Evolutionary conservation across 2,329 filamentous ascomycete species (phyloP), one percentile per base, ranked within the genome.

Genomic region (Canariomyces notabilis): DNA sequence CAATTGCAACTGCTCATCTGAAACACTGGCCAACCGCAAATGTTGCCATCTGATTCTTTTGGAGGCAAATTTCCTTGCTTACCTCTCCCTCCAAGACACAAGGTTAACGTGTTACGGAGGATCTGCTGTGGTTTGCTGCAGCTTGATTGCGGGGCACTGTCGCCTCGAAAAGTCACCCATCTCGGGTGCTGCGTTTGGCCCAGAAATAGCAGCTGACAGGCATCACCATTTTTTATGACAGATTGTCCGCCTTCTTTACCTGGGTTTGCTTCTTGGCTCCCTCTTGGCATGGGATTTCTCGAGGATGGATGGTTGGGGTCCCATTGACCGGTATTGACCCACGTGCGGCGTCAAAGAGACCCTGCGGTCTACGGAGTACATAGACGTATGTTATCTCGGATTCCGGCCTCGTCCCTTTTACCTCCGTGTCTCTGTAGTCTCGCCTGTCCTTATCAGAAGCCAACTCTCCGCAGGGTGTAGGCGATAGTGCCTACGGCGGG

Each of bases 1-100:
- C 45, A 35, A 34, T 16, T 35, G 39, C 39, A 29, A 21, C 38
- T 42, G 38, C 18, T 33, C 8, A 32, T 44, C 22, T 35, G 32
- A 26, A n/a, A n/a, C 20, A 15, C 26, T 29, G 8, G 26, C 26
- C 4, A 9, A 29, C 26, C 14, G 26, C 26, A 29, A 29, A 8
- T 29, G 26, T 3, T 5, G 26, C 26, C 26, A 29, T 29, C 26
- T 29, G 26, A 29, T 29, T 29, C 26, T 11, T 29, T 29, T 12
- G 9, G 14, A 12, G 9, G 26, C 26, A 8, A 29, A 8, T 12
- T 29, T 29, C 26, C 26, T 9, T 29, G 26, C 9, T 29, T 29
- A 11, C 8, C 14, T 11, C 14, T 29, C 9, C 26, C 8, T 29
- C 26, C 26, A 29, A 29, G 26, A 29, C n/a, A n/a, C n/a, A n/a